Conservation (phyloP, 1,284 basidiomycete species). For the Moniliophthora roreri region DNA sequence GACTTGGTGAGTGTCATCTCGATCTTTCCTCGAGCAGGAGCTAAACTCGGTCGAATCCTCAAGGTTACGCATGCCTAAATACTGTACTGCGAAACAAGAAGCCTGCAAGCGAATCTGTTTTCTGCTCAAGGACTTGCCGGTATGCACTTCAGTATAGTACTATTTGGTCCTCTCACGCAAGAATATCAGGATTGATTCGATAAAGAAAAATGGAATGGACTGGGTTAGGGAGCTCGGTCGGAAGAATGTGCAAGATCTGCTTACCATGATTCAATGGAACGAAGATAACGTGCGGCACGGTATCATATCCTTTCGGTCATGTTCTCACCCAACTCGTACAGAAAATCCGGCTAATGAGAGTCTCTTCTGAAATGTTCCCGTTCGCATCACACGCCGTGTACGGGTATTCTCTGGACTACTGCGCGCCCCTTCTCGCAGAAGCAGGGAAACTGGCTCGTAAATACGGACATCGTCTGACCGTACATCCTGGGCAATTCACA, state of each 20-base stretch:
- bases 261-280: slow-evolving; percentile 82
- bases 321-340: slow-evolving; percentile 17
- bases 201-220: slow-evolving; percentile 80
- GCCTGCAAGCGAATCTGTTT: slow-evolving; percentile 60
- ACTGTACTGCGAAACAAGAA: slow-evolving; percentile 75
- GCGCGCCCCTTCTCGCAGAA: slow-evolving; percentile 46
- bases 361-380: slow-evolving; percentile 91
- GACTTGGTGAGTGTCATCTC: slow-evolving; percentile 49
- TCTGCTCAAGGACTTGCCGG: slow-evolving; percentile 75
- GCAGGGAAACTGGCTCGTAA: slow-evolving; percentile 76
- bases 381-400: slow-evolving; percentile 82
- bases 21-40: slow-evolving; percentile 1
- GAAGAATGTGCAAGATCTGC: slow-evolving; percentile 73
- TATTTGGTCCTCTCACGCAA: not conserved
- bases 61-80: slow-evolving; percentile 82
- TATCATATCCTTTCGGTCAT: not conserved
- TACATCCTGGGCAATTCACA: slow-evolving; percentile 87
- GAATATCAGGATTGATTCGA: slow-evolving; percentile 65
- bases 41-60: not conserved
- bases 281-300: slow-evolving; percentile 61
- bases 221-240: slow-evolving; percentile 78
- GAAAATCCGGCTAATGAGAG: slow-evolving; percentile 76
- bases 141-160: slow-evolving; percentile 19
- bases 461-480: slow-evolving; percentile 81
- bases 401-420: slow-evolving; percentile 80